Base-by-base conservation (phyloP, 345 rosid genomes). In the Linum tenue region DNA sequence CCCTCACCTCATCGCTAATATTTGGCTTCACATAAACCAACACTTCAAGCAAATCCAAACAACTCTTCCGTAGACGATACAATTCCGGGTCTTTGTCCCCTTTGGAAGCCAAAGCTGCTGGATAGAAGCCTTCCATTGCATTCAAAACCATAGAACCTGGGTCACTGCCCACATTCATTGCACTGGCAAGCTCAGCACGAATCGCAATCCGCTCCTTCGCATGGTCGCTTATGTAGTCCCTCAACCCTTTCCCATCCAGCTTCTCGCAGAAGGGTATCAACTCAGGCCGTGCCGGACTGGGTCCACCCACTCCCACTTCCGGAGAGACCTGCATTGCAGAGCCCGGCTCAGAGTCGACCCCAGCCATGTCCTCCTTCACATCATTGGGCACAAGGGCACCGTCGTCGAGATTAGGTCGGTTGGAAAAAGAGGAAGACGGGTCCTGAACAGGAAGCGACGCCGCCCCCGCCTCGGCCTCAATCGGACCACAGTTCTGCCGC, bases 221-320 rank as follows among this genome's bases (percentile, higher is more conserved):
- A n/a, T 35, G 64, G 14, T 68, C 76, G 5, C 55, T 72, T 8
- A 86, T 11, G 56, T 79, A 88, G 64, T 68, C 79, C 68, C 72
- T 75, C 75, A 89, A 74, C 57, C 90, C 90, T 63, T 63, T 68
- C 35, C 86, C 85, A 40, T 89, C 91, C 81, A 75, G 80, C 36
- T 71, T 79, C 83, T 83, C 85, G 71, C 91, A 41, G 31, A 37
- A 31, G 38, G 22, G 37, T 31, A 10, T 37, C 12, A 37, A 12
- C 37, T 37, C 38, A 57, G 37, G 37, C 5, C 60, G 60, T n/a
- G 60, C 38, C 10, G 60, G 14, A 48, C 11, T 15, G 14, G 53
- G 9, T 48, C 53, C 53, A 5, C 14, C 53, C 53, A 48, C 11
- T 11, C 50, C 10, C 50, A 43, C 50, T 11, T 11, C 31, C 31